A percentile compares a stretch with the other conserved stretches of the same genome.
These are phyloP conservation scores for Pythium rhizo-oryzae DNA, from an alignment of 352 stramenopile species.

Conservation along the genomic window DNA sequence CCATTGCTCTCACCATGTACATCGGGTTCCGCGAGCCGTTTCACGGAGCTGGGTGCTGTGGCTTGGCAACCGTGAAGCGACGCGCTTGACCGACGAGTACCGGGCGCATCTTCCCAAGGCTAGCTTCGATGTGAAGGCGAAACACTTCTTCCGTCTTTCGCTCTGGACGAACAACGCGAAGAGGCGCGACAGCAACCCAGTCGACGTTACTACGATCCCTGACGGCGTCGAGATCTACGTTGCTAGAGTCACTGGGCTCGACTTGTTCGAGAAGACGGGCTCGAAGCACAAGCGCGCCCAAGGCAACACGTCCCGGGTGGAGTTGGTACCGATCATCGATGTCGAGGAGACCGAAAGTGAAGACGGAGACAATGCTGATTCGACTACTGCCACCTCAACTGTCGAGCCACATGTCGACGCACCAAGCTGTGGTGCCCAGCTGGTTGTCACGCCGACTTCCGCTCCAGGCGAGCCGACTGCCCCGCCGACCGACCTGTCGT, in stretches of 20 bases:
- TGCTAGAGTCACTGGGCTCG: neutral
- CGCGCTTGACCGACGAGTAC: neutral
- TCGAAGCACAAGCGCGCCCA: too few species aligned
- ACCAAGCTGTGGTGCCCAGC: too few species aligned
- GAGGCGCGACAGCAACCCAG: neutral
- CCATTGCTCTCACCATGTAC: neutral
- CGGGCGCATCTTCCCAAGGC: neutral
- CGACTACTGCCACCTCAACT: too few species aligned
- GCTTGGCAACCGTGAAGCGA: neutral
- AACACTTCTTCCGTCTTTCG: neutral
- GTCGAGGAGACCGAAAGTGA: too few species aligned
- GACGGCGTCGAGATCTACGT: neutral
- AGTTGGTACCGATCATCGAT: too few species aligned
- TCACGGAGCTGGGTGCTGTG: neutral
- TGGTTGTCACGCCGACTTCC: too few species aligned
- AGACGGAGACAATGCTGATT: too few species aligned
- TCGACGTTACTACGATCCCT: neutral
- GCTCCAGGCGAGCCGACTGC: too few species aligned
- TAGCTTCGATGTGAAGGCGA: neutral
- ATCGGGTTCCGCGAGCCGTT: neutral
- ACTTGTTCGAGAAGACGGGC: neutral
- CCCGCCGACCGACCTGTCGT: too few species aligned
- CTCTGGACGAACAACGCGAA: neutral
- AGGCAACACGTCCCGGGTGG: too few species aligned
- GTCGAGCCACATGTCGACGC: too few species aligned